Evolutionary conservation across 1,284 basidiomycete species (phyloP).

Genomic region (Leccinum pachyderme): DNA sequence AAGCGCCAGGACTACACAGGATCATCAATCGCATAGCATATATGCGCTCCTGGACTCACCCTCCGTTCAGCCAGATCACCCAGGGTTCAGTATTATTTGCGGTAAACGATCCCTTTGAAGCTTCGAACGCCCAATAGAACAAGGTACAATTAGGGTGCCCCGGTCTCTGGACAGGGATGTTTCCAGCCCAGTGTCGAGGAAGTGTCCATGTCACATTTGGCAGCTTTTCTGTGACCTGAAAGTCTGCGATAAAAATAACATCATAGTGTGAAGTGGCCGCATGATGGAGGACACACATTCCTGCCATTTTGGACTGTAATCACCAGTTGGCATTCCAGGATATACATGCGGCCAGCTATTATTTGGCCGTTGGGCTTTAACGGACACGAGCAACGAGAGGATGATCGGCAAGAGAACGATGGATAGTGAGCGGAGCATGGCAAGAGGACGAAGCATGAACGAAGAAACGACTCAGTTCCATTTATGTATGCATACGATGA

Average conservation of each 20-base stretch:
- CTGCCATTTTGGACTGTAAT: slow-evolving; percentile 61
- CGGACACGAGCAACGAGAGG: background rate
- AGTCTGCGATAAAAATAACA: slow-evolving; percentile 41
- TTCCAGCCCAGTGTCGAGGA: slow-evolving; percentile 52
- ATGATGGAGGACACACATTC: slow-evolving; percentile 42
- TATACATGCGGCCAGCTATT: slow-evolving; percentile 29
- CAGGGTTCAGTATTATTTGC: slow-evolving; percentile 49
- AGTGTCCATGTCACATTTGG: slow-evolving; percentile 64
- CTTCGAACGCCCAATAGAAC: slow-evolving; percentile 72
- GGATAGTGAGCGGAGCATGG: slow-evolving; percentile 9
- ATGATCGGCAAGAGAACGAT: slow-evolving; percentile 5
- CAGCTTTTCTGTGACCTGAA: slow-evolving; percentile 51
- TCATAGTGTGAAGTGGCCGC: slow-evolving; percentile 31
- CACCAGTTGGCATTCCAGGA: slow-evolving; percentile 35
- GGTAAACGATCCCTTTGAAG: slow-evolving; percentile 58
- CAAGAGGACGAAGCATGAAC: background rate
- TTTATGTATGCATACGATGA: background rate
- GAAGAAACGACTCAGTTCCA: background rate
- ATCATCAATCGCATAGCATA: background rate
- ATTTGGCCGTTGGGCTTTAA: slow-evolving; percentile 11
- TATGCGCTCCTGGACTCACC: background rate
- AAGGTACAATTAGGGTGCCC: slow-evolving; percentile 60
- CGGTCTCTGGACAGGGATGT: slow-evolving; percentile 55
- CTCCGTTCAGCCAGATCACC: slow-evolving; percentile 73
- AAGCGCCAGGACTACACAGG: background rate